A percentile compares a stretch with the other conserved stretches of the same genome.
Conservation (phyloP, 2,329 filamentous ascomycete genomes). For the Colletotrichum sp. region DNA sequence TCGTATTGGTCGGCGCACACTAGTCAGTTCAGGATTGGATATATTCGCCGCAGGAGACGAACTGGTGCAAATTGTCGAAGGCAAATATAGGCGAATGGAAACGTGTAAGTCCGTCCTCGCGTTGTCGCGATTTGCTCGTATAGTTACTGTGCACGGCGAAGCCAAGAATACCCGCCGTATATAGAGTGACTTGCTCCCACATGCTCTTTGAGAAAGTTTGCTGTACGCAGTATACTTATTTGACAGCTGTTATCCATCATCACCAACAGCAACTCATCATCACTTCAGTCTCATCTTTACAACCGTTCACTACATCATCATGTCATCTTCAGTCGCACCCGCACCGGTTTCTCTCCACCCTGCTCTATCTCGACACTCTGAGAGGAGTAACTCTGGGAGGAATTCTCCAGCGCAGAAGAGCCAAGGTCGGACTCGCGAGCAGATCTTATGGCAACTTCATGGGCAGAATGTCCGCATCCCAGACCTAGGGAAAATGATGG, state of each 20-base stretch:
- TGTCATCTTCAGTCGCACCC: not conserved
- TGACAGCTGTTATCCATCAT: not conserved
- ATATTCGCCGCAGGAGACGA: not conserved
- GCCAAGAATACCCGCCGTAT: not conserved
- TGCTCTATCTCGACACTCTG: not conserved
- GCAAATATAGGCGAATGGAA: not conserved
- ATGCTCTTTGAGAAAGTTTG: not conserved
- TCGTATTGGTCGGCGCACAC: not conserved
- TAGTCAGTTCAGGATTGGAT: not conserved
- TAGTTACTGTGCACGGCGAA: not conserved
- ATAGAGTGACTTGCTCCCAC: not conserved
- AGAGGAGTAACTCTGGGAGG: not conserved
- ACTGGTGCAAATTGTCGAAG: not conserved
- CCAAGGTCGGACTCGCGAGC: not conserved
- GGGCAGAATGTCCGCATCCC: slow-evolving; percentile 6
- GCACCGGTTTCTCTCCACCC: not conserved
- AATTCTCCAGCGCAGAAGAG: not conserved
- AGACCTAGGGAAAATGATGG: not conserved
- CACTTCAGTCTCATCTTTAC: not conserved
- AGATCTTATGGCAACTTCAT: slow-evolving; percentile 3
- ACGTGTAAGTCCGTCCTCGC: not conserved
- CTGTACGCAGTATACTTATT: not conserved
- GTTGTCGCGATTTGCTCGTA: not conserved
- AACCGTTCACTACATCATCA: not conserved
- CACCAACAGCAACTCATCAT: not conserved